These are phyloP conservation scores for Pseudonitzschia pungens DNA, from an alignment of 108 stramenopile species.

Conservation along the genomic window DNA sequence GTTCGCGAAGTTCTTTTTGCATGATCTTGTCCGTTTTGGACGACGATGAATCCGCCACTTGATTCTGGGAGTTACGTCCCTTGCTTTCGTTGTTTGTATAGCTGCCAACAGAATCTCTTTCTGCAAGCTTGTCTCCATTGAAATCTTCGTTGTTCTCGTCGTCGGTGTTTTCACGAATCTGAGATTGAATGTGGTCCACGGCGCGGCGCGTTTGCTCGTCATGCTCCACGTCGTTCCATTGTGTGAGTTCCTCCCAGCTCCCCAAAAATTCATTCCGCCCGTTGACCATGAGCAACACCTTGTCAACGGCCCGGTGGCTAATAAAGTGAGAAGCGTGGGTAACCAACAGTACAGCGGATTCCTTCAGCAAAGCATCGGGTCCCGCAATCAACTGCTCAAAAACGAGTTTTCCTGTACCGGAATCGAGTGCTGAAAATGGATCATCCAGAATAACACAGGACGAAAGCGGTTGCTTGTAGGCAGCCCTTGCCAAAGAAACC, in stretches of 20 bases:
- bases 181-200: slow-evolving; percentile 68
- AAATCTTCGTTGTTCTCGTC: slow-evolving; percentile 8
- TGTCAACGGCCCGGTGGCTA: slow-evolving; percentile 49
- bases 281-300: slow-evolving; percentile 71
- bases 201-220: slow-evolving; percentile 56
- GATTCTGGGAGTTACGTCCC: background rate
- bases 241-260: slow-evolving; percentile 64
- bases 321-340: slow-evolving; percentile 90
- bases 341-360: slow-evolving; percentile 77
- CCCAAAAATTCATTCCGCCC: slow-evolving; percentile 69
- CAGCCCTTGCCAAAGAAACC: slow-evolving; percentile 71
- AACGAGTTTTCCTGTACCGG: slow-evolving; percentile 71
- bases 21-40: slow-evolving; percentile 46
- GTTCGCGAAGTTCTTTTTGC: slow-evolving; percentile 68
- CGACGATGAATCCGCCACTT: background rate
- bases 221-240: slow-evolving; percentile 26
- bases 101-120: background rate
- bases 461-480: slow-evolving; percentile 61
- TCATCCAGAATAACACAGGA: slow-evolving; percentile 86
- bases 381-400: slow-evolving; percentile 75
- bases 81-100: background rate
- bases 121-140: background rate
- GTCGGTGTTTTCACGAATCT: slow-evolving; percentile 64
- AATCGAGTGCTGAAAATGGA: slow-evolving; percentile 91
- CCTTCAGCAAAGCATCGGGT: slow-evolving; percentile 39